Percentiles rank a stretch among this genome's conserved stretches.
Evolutionary conservation across 2,329 filamentous ascomycete species (phyloP).

Genomic region (Cladosporium sp.): DNA sequence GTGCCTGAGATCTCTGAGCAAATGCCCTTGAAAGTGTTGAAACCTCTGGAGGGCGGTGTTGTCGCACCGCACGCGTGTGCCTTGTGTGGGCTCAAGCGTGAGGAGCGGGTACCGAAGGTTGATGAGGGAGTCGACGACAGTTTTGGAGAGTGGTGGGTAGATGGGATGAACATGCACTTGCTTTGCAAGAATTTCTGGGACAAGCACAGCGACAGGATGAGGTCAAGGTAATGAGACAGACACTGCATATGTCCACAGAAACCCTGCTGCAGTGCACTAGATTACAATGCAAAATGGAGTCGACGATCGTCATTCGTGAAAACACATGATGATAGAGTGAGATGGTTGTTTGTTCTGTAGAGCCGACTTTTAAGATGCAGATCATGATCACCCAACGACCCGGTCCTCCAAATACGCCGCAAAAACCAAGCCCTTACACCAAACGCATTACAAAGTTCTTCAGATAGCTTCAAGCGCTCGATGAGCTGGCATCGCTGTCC

Average conservation of each 20-base stretch:
- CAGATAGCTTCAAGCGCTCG: neutral
- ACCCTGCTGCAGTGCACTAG: too few species aligned
- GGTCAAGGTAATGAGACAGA: conserved; percentile 50
- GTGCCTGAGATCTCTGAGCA: conserved; percentile 67
- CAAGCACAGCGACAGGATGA: conserved; percentile 63
- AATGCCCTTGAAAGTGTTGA: conserved; percentile 62
- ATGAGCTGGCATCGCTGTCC: conserved; percentile 3
- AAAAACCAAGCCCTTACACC: too few species aligned
- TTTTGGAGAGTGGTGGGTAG: conserved; percentile 95
- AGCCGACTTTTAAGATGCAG: too few species aligned
- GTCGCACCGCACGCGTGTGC: conserved; percentile 71
- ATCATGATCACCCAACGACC: too few species aligned
- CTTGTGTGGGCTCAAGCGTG: conserved; percentile 79
- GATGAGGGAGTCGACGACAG: conserved; percentile 77
- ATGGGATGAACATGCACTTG: conserved; percentile 49
- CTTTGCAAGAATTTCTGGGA: conserved; percentile 81
- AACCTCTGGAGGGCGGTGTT: conserved; percentile 57
- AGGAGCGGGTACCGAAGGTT: conserved; percentile 71
- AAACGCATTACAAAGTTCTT: too few species aligned
- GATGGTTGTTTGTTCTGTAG: too few species aligned
- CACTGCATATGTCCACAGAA: too few species aligned
- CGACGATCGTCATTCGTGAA: too few species aligned
- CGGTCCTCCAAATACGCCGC: too few species aligned
- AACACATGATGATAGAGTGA: too few species aligned
- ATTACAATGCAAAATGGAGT: too few species aligned